Evolutionary conservation across 2,329 filamentous ascomycete species (phyloP), one percentile per base, ranked within the genome.

Genomic region (Dactylonectria estremocensis): DNA sequence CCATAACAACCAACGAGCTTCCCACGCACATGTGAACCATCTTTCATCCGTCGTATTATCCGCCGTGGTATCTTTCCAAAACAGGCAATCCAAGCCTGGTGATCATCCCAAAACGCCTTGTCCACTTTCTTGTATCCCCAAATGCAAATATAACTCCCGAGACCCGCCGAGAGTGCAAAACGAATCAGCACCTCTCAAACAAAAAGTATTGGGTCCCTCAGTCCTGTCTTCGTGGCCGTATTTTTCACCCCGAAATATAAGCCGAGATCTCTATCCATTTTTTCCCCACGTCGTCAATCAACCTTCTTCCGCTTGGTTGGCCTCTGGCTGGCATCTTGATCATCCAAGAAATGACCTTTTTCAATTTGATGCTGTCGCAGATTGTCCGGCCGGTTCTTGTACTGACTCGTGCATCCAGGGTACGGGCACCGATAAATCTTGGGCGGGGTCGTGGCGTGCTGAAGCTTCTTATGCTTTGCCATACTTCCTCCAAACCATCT

Each of bases 401-500:
- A 89, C 71, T 85, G 83, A 73, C 86, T 88, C 22, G 79, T 84
- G 73, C 87, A 89, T 3, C 85, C 86, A 2, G 86, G 87, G 55
- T 76, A 89, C 3, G 83, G 82, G 68, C 87, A 89, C 66, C 81
- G 81, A 77, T 86, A 89, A 50, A 88, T 87, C 67, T 81, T 80
- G 8, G 85, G 84, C 40, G 85, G 85, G 3, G 79, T 81, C 13
- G 78, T 78, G 56, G 85, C 84, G 77, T 89, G 87, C 76, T 87
- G 84, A 66, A 85, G 79, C 75, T 85, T 87, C 79, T 82, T 87
- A 75, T 89, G 87, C 76, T 89, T 89, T 55, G 86, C 83, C 87
- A 89, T 88, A 74, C 85, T 88, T 6, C 87, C 87, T 50, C 84
- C 84, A 74, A 89, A 89, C 87, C 87, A 89, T 65, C 85, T 82